A percentile compares a stretch with the other conserved stretches of the same genome.
phyloP scores from a whole-genome alignment of 371 early-diverging fungal genomes.

The Lichtheimia hyalospora region DNA sequence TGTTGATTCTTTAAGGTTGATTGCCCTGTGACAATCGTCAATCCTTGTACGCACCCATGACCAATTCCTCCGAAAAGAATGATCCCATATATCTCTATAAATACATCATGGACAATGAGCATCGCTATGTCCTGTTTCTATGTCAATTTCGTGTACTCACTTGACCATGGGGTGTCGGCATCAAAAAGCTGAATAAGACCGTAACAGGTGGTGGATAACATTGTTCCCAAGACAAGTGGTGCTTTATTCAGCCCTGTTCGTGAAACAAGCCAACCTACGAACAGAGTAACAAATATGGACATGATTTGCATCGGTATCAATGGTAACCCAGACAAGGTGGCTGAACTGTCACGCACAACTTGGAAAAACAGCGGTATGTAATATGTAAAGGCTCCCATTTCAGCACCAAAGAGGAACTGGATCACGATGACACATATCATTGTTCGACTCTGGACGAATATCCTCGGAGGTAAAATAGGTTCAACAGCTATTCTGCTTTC shows the following conservation, averaged over 20 bases:
- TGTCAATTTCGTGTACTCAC: conserved; percentile 9
- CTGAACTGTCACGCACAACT: conserved; percentile 56
- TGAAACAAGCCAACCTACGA: conserved; percentile 39
- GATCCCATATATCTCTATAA: conserved; percentile 31
- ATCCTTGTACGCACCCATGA: conserved; percentile 28
- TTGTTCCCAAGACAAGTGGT: conserved; percentile 42
- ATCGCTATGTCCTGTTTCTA: background rate
- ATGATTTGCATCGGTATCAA: conserved; percentile 51
- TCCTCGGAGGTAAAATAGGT: background rate
- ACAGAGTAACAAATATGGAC: conserved; percentile 27
- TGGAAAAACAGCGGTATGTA: conserved; percentile 78
- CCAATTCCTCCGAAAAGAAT: conserved; percentile 34
- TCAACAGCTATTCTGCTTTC: background rate
- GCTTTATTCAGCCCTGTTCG: conserved; percentile 45
- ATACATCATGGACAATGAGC: background rate
- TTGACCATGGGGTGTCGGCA: conserved; percentile 21
- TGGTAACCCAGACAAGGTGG: conserved; percentile 52
- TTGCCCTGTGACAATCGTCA: conserved; percentile 39
- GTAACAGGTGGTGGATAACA: conserved; percentile 25
- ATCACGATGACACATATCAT: conserved; percentile 41
- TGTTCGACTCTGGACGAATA: conserved; percentile 18
- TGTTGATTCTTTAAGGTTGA: conserved; percentile 22
- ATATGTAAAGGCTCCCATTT: conserved; percentile 53
- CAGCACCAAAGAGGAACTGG: conserved; percentile 54
- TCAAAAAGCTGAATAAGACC: conserved; percentile 32